Evolutionary conservation across 495 filamentous ascomycete species (phyloP).

Genomic region (Cercophora newfieldiana): DNA sequence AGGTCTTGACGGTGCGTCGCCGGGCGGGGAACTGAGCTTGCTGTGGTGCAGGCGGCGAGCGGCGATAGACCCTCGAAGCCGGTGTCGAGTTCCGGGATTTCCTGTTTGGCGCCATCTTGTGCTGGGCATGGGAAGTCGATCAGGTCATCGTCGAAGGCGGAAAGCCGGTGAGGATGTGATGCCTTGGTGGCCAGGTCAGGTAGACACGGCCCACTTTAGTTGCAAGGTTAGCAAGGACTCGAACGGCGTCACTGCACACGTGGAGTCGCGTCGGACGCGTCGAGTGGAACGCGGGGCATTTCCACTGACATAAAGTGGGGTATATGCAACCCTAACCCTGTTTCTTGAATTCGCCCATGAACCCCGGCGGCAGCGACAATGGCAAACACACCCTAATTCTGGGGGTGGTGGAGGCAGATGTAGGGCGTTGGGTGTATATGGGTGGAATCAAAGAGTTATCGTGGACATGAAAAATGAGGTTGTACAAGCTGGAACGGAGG

Average conservation of each 20-base stretch:
- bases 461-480: too few relatives aligned
- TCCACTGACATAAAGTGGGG: background rate
- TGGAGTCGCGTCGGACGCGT: constrained; percentile 16
- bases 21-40: constrained; percentile 43
- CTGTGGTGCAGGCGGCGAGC: constrained; percentile 37
- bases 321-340: background rate
- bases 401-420: too few relatives aligned
- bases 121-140: too few relatives aligned
- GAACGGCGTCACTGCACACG: constrained; percentile 1
- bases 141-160: too few relatives aligned
- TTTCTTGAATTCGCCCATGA: too few relatives aligned
- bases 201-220: background rate
- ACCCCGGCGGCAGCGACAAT: too few relatives aligned
- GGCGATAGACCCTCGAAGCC: constrained; percentile 39
- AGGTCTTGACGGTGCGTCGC: constrained; percentile 38
- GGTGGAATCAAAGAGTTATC: too few relatives aligned
- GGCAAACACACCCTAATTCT: too few relatives aligned
- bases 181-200: background rate
- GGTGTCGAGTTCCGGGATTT: constrained; percentile 27
- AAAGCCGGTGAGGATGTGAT: background rate
- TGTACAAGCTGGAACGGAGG: too few relatives aligned
- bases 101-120: constrained; percentile 37
- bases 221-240: background rate
- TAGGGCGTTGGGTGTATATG: too few relatives aligned
- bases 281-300: constrained; percentile 2